phyloP scores from a whole-genome alignment of 106 monocot genomes.

The Amphibolis antarctica region DNA sequence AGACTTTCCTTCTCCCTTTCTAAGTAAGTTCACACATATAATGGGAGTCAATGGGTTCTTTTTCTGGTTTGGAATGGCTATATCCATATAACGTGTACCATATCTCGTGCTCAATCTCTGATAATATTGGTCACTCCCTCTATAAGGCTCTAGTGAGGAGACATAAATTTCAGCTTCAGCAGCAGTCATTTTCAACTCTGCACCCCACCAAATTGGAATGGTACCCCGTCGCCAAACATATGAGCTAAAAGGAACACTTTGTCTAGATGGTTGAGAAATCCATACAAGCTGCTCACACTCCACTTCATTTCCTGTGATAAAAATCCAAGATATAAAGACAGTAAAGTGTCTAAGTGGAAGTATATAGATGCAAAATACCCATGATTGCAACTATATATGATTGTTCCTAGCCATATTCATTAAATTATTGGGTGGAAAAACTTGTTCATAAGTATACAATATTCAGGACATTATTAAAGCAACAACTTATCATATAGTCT shows the following conservation, averaged over 20 bases:
- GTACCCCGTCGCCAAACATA: constrained; percentile 96
- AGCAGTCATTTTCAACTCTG: constrained; percentile 73
- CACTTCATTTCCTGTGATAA: constrained; percentile 78
- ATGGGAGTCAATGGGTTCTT: constrained; percentile 70
- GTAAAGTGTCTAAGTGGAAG: not conserved
- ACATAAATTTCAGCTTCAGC: constrained; percentile 97
- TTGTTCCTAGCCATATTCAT: no score
- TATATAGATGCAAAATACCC: not conserved
- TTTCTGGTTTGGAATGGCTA: constrained; percentile 41
- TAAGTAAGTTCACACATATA: constrained; percentile 84
- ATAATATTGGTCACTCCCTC: constrained; percentile 73
- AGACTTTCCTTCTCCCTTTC: constrained; percentile 64
- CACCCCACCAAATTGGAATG: constrained; percentile 99
- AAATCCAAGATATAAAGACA: not conserved
- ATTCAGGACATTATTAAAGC: no score
- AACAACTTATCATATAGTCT: no score
- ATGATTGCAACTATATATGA: not conserved
- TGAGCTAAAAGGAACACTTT: constrained; percentile 58
- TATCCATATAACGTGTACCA: constrained; percentile 30
- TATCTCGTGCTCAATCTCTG: constrained; percentile 86
- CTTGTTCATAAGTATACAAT: no score
- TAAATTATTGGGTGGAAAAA: no score
- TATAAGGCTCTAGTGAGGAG: constrained; percentile 75
- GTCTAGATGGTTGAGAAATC: constrained; percentile 31
- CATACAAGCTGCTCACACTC: constrained; percentile 98